Conservation (phyloP, 2,329 filamentous ascomycete genomes). For the Zasmidium cellare region DNA sequence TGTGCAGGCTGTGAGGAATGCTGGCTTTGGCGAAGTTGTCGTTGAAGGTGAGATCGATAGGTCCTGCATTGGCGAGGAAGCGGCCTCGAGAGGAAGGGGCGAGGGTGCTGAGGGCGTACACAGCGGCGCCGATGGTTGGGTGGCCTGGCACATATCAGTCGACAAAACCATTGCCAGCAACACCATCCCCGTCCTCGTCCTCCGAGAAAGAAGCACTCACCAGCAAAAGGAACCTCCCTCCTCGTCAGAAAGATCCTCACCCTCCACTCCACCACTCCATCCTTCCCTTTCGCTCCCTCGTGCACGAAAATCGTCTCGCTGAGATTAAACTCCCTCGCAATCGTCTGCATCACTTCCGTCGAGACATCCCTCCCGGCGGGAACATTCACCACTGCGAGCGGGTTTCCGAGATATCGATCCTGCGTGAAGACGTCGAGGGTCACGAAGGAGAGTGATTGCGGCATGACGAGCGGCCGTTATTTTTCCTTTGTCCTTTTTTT, state of each 20-base stretch:
- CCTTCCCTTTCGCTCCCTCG: conserved; percentile 12
- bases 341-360: conserved; percentile 53
- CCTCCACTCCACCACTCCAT: conserved; percentile 37
- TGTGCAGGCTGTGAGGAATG: conserved; percentile 67
- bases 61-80: conserved; percentile 47
- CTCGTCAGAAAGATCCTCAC: conserved; percentile 57
- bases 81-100: conserved; percentile 33
- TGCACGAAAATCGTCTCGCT: conserved; percentile 58
- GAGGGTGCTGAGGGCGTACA: conserved; percentile 43
- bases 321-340: conserved; percentile 59
- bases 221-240: conserved; percentile 56
- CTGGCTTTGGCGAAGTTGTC: conserved; percentile 55
- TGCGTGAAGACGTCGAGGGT: conserved; percentile 52
- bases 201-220: conserved; percentile 7
- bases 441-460: conserved; percentile 24
- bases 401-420: conserved; percentile 53
- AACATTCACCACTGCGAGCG: conserved; percentile 56
- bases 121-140: conserved; percentile 58
- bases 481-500: neutral
- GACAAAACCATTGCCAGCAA: too few species aligned
- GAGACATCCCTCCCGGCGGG: conserved; percentile 37
- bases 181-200: too few species aligned
- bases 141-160: conserved; percentile 40
- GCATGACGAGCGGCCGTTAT: conserved; percentile 1
- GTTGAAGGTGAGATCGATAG: conserved; percentile 39